Evolutionary conservation across 768 basidiomycete genomes (phyloP).

Genomic region (Trichaptum fuscoviolaceum): DNA sequence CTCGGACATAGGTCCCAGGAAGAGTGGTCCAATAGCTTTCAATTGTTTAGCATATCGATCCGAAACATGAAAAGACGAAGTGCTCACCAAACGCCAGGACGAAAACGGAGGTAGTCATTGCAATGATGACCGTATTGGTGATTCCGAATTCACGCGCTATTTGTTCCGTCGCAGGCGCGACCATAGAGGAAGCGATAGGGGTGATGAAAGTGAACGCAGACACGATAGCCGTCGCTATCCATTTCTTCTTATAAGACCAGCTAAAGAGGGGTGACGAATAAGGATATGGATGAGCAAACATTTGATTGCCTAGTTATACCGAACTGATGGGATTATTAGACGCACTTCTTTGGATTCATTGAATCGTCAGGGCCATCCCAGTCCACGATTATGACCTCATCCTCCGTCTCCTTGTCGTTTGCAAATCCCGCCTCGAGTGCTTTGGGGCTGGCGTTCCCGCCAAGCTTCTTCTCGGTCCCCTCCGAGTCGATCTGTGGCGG

Average conservation of each 20-base stretch:
- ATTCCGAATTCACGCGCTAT: slow-evolving; percentile 52
- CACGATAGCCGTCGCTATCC: slow-evolving; percentile 59
- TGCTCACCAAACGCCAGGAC: slow-evolving; percentile 32
- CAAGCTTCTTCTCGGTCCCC: not conserved
- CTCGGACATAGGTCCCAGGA: slow-evolving; percentile 62
- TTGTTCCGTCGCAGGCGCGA: slow-evolving; percentile 56
- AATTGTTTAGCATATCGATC: not conserved
- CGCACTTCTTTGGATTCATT: slow-evolving; percentile 29
- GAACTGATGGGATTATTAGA: not conserved
- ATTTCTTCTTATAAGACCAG: slow-evolving; percentile 55
- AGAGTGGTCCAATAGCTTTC: slow-evolving; percentile 27
- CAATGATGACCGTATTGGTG: slow-evolving; percentile 34
- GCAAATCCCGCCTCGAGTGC: not conserved
- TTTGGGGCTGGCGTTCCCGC: not conserved
- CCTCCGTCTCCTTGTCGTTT: slow-evolving; percentile 6
- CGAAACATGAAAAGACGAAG: slow-evolving; percentile 19
- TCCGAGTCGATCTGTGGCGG: not conserved
- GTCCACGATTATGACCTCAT: slow-evolving; percentile 22
- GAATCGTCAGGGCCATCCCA: slow-evolving; percentile 34
- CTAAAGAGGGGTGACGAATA: slow-evolving; percentile 24
- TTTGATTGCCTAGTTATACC: not conserved
- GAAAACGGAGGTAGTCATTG: slow-evolving; percentile 40
- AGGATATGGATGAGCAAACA: slow-evolving; percentile 3
- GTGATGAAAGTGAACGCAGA: slow-evolving; percentile 65
- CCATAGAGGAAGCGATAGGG: slow-evolving; percentile 69